phyloP scores from a whole-genome alignment of 192 early-diverging fungal genomes.

The Coemansia sp. region DNA sequence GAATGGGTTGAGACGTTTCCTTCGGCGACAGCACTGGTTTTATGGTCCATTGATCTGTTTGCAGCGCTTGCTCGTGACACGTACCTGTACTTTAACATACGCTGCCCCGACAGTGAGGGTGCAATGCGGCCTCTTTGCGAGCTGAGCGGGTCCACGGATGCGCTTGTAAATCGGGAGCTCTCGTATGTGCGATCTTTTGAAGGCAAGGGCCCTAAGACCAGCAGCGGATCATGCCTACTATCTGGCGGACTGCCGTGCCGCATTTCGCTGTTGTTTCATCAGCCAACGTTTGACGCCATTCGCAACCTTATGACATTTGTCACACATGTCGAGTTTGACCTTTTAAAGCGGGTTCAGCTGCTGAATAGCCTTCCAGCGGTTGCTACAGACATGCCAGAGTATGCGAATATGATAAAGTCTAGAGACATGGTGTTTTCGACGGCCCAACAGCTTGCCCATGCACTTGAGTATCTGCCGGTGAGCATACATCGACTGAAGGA shows the following conservation, averaged over 20 bases:
- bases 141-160: slow-evolving; percentile 19
- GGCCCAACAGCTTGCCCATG: slow-evolving; percentile 50
- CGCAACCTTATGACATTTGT: slow-evolving; percentile 48
- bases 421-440: slow-evolving; percentile 45
- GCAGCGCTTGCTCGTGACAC: slow-evolving; percentile 48
- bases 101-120: slow-evolving; percentile 39
- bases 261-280: slow-evolving; percentile 48
- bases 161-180: slow-evolving; percentile 17
- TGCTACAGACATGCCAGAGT: slow-evolving; percentile 34
- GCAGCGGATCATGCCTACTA: slow-evolving; percentile 17
- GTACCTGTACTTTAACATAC: slow-evolving; percentile 47
- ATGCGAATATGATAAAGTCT: slow-evolving; percentile 22
- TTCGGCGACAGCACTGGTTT: slow-evolving; percentile 42
- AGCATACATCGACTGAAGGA: slow-evolving; percentile 44
- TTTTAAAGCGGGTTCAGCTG: slow-evolving; percentile 34
- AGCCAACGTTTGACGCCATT: slow-evolving; percentile 44
- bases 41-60: slow-evolving; percentile 54
- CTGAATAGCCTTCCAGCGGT: slow-evolving; percentile 36
- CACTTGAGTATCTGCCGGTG: slow-evolving; percentile 49
- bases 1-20: slow-evolving; percentile 39
- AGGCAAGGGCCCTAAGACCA: slow-evolving; percentile 6
- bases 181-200: slow-evolving; percentile 20
- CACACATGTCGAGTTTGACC: slow-evolving; percentile 24
- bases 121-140: slow-evolving; percentile 37
- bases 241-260: slow-evolving; percentile 41